A percentile compares a stretch with the other conserved stretches of the same genome.
Conservation (phyloP, 2,329 filamentous ascomycete genomes). For the Claviceps capensis region DNA sequence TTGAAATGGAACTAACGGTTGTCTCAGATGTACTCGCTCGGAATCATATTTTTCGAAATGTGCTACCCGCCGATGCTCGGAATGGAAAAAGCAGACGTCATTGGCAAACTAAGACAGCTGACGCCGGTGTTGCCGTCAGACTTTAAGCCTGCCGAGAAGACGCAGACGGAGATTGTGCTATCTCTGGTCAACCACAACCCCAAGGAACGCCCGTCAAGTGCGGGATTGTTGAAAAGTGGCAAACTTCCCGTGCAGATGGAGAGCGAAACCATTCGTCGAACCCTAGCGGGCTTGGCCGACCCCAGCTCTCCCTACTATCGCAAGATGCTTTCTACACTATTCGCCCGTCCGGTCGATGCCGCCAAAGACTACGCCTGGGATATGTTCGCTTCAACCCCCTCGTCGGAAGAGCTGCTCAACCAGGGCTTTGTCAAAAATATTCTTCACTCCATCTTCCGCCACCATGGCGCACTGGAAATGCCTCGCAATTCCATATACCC, state of each 20-base stretch:
- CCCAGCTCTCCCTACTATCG: conserved; percentile 77
- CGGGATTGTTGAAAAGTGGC: conserved; percentile 70
- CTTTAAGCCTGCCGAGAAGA: conserved; percentile 57
- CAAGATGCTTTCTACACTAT: conserved; percentile 78
- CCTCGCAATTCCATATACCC: conserved; percentile 68
- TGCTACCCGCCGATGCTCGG: conserved; percentile 56
- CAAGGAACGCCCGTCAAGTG: conserved; percentile 66
- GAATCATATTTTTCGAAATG: conserved; percentile 99
- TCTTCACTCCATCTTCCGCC: conserved; percentile 65
- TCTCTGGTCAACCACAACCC: conserved; percentile 73
- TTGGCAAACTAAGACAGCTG: conserved; percentile 55
- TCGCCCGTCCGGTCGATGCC: conserved; percentile 60
- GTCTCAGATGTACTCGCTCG: conserved; percentile 77
- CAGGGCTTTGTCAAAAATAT: conserved; percentile 62
- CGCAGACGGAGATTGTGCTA: conserved; percentile 64
- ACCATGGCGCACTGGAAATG: conserved; percentile 78
- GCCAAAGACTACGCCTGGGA: conserved; percentile 75
- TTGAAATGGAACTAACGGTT: background rate
- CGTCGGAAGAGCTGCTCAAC: conserved; percentile 49
- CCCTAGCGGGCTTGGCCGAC: conserved; percentile 68
- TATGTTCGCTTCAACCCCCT: conserved; percentile 43
- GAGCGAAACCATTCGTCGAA: conserved; percentile 76
- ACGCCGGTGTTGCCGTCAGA: conserved; percentile 56
- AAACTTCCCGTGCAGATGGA: conserved; percentile 86
- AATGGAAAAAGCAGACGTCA: conserved; percentile 49